phyloP scores from a whole-genome alignment of 768 basidiomycete species.

The Russula sp. region DNA sequence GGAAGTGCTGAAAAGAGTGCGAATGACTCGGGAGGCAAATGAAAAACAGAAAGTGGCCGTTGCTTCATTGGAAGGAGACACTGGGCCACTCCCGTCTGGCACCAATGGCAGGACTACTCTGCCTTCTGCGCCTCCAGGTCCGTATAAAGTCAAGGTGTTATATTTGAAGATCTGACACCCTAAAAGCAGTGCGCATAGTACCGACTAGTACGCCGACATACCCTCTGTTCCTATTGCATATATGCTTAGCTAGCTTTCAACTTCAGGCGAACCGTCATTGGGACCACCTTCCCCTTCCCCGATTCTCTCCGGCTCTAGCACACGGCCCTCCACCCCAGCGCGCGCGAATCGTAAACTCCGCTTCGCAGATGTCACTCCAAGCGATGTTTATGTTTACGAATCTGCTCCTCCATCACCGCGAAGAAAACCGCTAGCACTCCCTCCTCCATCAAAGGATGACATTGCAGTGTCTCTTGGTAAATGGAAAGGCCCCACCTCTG shows the following conservation, averaged over 20 bases:
- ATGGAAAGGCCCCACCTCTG: slow-evolving; percentile 25
- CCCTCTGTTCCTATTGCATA: neutral
- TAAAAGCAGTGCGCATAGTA: neutral
- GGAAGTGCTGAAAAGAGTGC: slow-evolving; percentile 52
- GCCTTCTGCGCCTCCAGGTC: neutral
- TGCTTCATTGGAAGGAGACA: neutral
- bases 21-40: slow-evolving; percentile 38
- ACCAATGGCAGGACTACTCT: too few relatives aligned
- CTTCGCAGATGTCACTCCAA: slow-evolving; percentile 66
- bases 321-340: slow-evolving; percentile 53
- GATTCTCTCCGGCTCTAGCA: slow-evolving; percentile 41
- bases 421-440: slow-evolving; percentile 51
- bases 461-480: slow-evolving; percentile 35
- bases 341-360: slow-evolving; percentile 44
- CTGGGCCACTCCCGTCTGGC: neutral
- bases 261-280: neutral
- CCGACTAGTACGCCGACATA: neutral
- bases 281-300: slow-evolving; percentile 27
- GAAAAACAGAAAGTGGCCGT: slow-evolving; percentile 5
- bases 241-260: neutral
- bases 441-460: slow-evolving; percentile 37
- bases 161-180: neutral
- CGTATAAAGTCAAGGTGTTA: neutral
- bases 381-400: slow-evolving; percentile 79
- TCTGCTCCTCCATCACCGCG: slow-evolving; percentile 72